Evolutionary conservation across 75 land plant genomes (phyloP).

Genomic region (Larix kaempferi): DNA sequence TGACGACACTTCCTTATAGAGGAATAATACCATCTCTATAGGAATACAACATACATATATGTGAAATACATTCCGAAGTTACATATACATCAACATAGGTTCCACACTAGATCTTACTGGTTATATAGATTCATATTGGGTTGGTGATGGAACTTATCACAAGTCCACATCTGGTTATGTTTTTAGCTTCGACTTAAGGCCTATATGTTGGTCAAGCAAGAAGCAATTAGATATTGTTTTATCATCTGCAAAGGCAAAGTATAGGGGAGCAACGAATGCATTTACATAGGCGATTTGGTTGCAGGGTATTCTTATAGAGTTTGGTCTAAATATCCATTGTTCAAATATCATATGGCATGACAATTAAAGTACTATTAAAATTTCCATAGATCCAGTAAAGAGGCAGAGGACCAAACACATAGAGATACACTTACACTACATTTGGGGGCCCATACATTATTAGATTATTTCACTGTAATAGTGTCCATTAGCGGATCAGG

Average conservation of each 20-base stretch:
- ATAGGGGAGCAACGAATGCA: not conserved
- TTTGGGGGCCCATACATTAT: not conserved
- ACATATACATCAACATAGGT: too few relatives aligned
- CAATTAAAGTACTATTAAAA: not conserved
- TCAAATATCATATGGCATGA: not conserved
- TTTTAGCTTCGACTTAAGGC: not conserved
- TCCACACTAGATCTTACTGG: not conserved
- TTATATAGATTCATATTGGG: slow-evolving; percentile 13
- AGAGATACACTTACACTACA: not conserved
- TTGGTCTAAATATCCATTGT: not conserved
- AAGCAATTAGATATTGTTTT: not conserved
- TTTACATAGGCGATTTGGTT: not conserved
- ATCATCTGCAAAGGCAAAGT: not conserved
- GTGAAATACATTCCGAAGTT: too few relatives aligned
- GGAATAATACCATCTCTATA: too few relatives aligned
- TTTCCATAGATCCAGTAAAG: not conserved
- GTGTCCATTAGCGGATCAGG: not conserved
- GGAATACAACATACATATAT: too few relatives aligned
- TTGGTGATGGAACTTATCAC: not conserved
- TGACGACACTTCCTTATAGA: too few relatives aligned
- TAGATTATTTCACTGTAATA: not conserved
- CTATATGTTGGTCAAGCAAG: slow-evolving; percentile 8
- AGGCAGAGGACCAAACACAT: not conserved
- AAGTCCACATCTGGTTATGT: slow-evolving; percentile 13
- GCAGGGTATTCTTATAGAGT: not conserved